These are phyloP conservation scores for Leishmania arabica DNA, from an alignment of 208 protist species.

Conservation along the genomic window DNA sequence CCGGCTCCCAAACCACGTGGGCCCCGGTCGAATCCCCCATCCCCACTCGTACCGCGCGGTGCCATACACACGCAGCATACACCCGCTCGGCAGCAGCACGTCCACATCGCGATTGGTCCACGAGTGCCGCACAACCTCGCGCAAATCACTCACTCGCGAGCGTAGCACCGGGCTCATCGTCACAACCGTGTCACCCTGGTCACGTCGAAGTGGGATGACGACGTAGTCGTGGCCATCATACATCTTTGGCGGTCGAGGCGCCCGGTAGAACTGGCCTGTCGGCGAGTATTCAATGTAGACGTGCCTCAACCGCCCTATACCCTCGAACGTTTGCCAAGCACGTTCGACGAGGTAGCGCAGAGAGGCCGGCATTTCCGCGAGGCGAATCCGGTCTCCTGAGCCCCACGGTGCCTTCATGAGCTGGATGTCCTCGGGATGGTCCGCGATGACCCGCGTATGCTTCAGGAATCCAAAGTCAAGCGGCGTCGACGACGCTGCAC, in stretches of 20 bases:
- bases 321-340: slow-evolving; percentile 43
- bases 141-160: slow-evolving; percentile 50
- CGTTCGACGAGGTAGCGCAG: slow-evolving; percentile 68
- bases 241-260: slow-evolving; percentile 52
- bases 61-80: slow-evolving; percentile 81
- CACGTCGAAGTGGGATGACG: slow-evolving; percentile 76
- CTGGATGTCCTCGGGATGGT: slow-evolving; percentile 85
- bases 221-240: slow-evolving; percentile 92
- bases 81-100: slow-evolving; percentile 50
- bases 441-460: slow-evolving; percentile 60
- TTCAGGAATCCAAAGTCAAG: slow-evolving; percentile 42
- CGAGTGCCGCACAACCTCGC: slow-evolving; percentile 62
- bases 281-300: slow-evolving; percentile 90
- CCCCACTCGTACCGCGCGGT: slow-evolving; percentile 82
- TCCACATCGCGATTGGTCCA: slow-evolving; percentile 88
- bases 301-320: slow-evolving; percentile 75
- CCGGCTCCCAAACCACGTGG: slow-evolving; percentile 66
- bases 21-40: slow-evolving; percentile 74
- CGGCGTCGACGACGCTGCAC: background rate
- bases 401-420: slow-evolving; percentile 86
- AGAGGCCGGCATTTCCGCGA: slow-evolving; percentile 61
- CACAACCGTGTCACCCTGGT: slow-evolving; percentile 56
- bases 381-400: slow-evolving; percentile 65
- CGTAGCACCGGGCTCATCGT: slow-evolving; percentile 79
- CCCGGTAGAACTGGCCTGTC: slow-evolving; percentile 64